Evolutionary conservation across 768 basidiomycete species (phyloP), one percentile per base, ranked within the genome.

Genomic region (Lanmaoa pseudosensibilis): DNA sequence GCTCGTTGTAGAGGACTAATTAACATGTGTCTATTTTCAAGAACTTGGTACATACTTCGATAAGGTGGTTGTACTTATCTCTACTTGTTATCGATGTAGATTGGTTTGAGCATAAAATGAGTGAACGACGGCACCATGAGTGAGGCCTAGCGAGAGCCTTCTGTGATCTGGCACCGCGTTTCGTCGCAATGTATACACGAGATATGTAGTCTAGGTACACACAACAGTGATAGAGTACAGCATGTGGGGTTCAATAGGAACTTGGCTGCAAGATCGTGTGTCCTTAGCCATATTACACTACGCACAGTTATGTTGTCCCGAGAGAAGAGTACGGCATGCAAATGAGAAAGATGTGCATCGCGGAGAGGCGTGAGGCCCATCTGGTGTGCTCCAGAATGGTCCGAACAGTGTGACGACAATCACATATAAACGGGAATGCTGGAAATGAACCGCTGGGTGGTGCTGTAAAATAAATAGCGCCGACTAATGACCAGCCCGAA

Each of bases 1-100:
- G 32, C 76, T 86, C 36, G 75, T 69, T 2, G 58, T 70, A 47
- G 66, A 63, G 16, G 50, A 63, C 34, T 67, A 49, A 55, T n/a
- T n/a, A n/a, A n/a, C n/a, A n/a, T 18, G 8, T 2, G 5, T 44
- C n/a, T 2, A 9, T n/a, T 18, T 5, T 2, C 18, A 25, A 15
- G 15, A 51, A 7, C n/a, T 41, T 27, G 23, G 9, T 37, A 9
- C 21, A 9, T 5, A 3, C 30, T 46, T 48, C 34, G 11, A 8
- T 34, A 38, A 5, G 19, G 45, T 11, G 52, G 8, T 27, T 30
- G 27, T 46, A 23, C 21, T 50, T 50, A 36, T 21, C 25, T 16
- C 30, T 39, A 15, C 15, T 33, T 10, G 34, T 6, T 12, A 34
- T 16, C 30, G 2, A 46, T 16, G 25, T 18, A 6, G 5, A 27